phyloP scores from a whole-genome alignment of 1,139 yeast species.

The Maudiozyma humilis region DNA sequence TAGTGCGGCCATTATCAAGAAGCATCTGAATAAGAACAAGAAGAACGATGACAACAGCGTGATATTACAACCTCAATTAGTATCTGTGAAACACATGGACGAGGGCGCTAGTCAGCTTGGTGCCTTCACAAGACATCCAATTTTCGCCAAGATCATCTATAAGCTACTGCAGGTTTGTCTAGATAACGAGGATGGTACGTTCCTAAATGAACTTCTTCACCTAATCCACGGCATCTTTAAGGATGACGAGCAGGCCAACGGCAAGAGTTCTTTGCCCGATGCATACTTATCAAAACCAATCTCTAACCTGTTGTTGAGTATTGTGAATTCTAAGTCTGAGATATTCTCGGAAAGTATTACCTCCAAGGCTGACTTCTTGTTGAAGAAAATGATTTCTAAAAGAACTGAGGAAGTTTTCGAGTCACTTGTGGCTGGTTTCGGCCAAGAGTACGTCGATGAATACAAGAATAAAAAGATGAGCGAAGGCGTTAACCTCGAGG shows the following conservation, averaged over 20 bases:
- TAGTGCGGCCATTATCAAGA: constrained; percentile 33
- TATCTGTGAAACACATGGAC: constrained; percentile 26
- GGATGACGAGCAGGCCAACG: constrained; percentile 44
- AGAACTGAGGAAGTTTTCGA: constrained; percentile 42
- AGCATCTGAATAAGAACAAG: constrained; percentile 32
- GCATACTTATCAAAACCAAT: constrained; percentile 49
- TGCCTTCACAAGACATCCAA: constrained; percentile 42
- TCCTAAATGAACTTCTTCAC: constrained; percentile 53
- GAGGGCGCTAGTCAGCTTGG: constrained; percentile 37
- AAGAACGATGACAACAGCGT: constrained; percentile 35
- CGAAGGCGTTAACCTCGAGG: constrained; percentile 38
- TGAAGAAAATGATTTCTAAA: constrained; percentile 42
- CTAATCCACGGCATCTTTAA: constrained; percentile 54
- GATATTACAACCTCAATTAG: constrained; percentile 38
- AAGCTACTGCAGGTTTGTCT: constrained; percentile 48
- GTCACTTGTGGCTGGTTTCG: constrained; percentile 48
- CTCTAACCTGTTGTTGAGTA: constrained; percentile 44
- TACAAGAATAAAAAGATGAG: constrained; percentile 42
- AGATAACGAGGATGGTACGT: constrained; percentile 43
- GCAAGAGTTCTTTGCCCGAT: constrained; percentile 35
- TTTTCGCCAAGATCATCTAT: constrained; percentile 50
- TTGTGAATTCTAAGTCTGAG: constrained; percentile 38
- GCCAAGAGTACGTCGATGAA: constrained; percentile 43
- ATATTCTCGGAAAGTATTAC: constrained; percentile 41
- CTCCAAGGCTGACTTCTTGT: constrained; percentile 48